Percentiles rank a stretch among this genome's conserved stretches.
Evolutionary conservation across 495 filamentous ascomycete genomes (phyloP).

Genomic region (Chaetomium tenue): DNA sequence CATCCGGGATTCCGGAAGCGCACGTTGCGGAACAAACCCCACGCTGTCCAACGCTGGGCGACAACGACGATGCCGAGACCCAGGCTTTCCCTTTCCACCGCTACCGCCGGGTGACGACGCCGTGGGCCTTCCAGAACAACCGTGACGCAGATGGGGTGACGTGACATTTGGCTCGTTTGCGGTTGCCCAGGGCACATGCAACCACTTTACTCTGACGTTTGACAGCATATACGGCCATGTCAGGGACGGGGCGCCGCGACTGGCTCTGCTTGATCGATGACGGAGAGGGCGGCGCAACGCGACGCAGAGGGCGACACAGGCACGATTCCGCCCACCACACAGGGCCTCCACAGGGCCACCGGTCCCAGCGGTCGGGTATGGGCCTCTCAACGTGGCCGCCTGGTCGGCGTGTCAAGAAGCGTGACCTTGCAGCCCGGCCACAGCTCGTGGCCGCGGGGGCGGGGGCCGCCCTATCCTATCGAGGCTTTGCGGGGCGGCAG

Average conservation of each 20-base stretch:
- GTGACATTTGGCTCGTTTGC: slow-evolving; percentile 13
- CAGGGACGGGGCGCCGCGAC: slow-evolving; percentile 18
- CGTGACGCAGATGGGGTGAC: slow-evolving; percentile 12
- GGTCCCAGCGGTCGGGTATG: slow-evolving; percentile 21
- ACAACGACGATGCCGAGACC: slow-evolving; percentile 11
- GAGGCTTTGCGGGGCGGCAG: neutral
- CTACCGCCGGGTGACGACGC: slow-evolving; percentile 2
- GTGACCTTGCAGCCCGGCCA: slow-evolving; percentile 23
- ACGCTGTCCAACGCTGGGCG: slow-evolving; percentile 16
- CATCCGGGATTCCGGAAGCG: slow-evolving; percentile 14
- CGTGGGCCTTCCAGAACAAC: slow-evolving; percentile 18
- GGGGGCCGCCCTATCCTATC: neutral
- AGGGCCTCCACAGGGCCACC: slow-evolving; percentile 3
- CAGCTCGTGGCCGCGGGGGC: slow-evolving; percentile 21
- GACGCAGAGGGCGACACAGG: neutral
- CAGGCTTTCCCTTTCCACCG: neutral
- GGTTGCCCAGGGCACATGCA: slow-evolving; percentile 14
- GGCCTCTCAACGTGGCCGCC: slow-evolving; percentile 20
- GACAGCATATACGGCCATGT: slow-evolving; percentile 28
- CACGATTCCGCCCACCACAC: slow-evolving; percentile 1
- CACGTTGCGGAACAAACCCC: neutral
- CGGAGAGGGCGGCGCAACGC: neutral
- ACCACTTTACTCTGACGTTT: slow-evolving; percentile 21
- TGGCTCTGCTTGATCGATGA: slow-evolving; percentile 5
- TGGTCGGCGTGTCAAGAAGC: slow-evolving; percentile 17